Base-by-base conservation (phyloP, 1,139 yeast genomes). In the Candida pseudoviswanathii region DNA sequence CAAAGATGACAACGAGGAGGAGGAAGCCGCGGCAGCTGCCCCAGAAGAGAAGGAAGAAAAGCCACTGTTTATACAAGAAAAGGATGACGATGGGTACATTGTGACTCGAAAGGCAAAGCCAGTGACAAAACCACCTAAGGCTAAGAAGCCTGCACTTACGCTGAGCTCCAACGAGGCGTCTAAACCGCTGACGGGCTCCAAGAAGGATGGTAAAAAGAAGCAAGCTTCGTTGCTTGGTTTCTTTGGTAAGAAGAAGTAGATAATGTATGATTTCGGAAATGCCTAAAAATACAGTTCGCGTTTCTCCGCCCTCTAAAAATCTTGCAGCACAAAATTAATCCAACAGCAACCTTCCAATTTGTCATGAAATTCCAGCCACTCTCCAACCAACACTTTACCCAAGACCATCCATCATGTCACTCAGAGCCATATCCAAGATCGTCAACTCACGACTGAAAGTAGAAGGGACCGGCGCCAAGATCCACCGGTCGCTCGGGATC, bases 381-480 rank as follows among this genome's bases (percentile, higher is more conserved):
- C 16, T 16, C 16, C 16, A 16, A 16, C 16, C 16, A 16, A 16
- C 16, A 16, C 16, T 16, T 16, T 16, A 16, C 16, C 16, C 16
- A 16, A 16, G 16, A 16, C 16, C 16, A 16, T 16, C 11, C n/a
- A 22, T 22, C n/a, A 42, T 42, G 45, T 42, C 45, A 49, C 25
- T 47, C 58, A 78, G 94, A 75, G 67, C 85, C 8, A 77, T 89
- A 52, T 66, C 78, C 41, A 84, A 82, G 62, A 73, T 80, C 42
- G 76, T 89, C 56, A 70, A 79, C 51, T 94, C 95, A 29, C 61
- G 79, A 46, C 91, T 89, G 61, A 92, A 86, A 64, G 75, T 86
- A 21, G 97, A 90, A 70, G 97, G 97, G 54, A 92, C 78, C 33
- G 97, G 96, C 10, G 96, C 96, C 34, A 70, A 77, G 32, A 96